Conservation (phyloP, 257 asterid species). For the Haberlea rhodopensis region DNA sequence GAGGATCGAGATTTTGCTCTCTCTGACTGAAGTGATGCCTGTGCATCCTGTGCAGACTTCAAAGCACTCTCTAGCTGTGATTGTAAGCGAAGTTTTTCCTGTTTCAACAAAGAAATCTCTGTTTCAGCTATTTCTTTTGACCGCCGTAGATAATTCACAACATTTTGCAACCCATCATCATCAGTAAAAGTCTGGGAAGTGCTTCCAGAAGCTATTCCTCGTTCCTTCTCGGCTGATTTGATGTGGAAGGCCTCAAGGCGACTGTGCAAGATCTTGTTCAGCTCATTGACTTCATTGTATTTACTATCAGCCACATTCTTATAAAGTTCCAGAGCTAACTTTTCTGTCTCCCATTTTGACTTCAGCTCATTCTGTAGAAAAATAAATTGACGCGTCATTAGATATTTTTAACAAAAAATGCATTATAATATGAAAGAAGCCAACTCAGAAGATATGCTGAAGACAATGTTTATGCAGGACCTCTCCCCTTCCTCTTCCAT, state of each 20-base stretch:
- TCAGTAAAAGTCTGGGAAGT: slow-evolving; percentile 39
- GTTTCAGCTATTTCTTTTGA: slow-evolving; percentile 92
- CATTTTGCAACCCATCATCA: slow-evolving; percentile 74
- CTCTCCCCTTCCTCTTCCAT: neutral
- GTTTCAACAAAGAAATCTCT: slow-evolving; percentile 81
- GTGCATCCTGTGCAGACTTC: slow-evolving; percentile 77
- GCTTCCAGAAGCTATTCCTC: slow-evolving; percentile 61
- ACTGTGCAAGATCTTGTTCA: slow-evolving; percentile 80
- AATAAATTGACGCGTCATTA: slow-evolving; percentile 8
- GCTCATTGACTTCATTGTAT: slow-evolving; percentile 71
- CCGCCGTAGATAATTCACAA: slow-evolving; percentile 83
- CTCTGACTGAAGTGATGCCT: slow-evolving; percentile 58
- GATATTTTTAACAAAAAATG: slow-evolving; percentile 2
- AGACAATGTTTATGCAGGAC: neutral
- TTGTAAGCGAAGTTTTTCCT: slow-evolving; percentile 79
- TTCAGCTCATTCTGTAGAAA: slow-evolving; percentile 61
- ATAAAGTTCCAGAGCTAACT: slow-evolving; percentile 59
- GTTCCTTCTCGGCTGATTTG: slow-evolving; percentile 77
- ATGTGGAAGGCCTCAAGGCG: slow-evolving; percentile 86
- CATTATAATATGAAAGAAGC: neutral
- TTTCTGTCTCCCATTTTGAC: slow-evolving; percentile 76
- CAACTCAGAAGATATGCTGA: neutral
- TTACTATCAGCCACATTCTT: slow-evolving; percentile 72
- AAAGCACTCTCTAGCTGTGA: slow-evolving; percentile 81
- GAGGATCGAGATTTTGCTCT: slow-evolving; percentile 58